A percentile compares a stretch with the other conserved stretches of the same genome.
phyloP scores from a whole-genome alignment of 2,329 filamentous ascomycete genomes.

The Clonostachys chloroleuca region DNA sequence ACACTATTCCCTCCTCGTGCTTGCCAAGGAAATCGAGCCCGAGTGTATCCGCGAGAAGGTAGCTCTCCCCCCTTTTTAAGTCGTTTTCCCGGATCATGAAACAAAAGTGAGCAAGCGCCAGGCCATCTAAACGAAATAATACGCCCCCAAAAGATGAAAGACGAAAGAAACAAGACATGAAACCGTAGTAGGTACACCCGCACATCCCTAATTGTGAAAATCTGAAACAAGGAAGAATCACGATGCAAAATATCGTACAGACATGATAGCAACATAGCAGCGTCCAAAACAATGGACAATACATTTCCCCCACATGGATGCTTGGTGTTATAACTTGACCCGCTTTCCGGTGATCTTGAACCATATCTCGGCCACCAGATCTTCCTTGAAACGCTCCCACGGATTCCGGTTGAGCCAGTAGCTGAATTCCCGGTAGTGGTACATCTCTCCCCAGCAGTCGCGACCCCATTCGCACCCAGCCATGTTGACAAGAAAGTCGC shows the following conservation, averaged over 20 bases:
- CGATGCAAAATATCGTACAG: neutral
- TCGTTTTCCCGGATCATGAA: no score
- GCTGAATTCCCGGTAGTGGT: conserved; percentile 87
- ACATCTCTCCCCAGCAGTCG: conserved; percentile 98
- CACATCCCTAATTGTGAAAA: neutral
- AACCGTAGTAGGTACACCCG: neutral
- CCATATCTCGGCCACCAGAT: conserved; percentile 56
- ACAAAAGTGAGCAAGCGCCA: no score
- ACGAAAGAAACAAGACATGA: neutral
- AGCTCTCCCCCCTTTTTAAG: no score
- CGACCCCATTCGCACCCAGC: conserved; percentile 95
- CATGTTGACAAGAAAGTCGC: conserved; percentile 97
- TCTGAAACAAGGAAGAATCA: neutral
- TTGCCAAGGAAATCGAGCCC: no score
- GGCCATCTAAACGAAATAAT: no score
- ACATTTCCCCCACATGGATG: neutral
- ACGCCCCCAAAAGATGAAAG: no score
- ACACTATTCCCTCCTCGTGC: no score
- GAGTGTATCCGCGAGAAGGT: no score
- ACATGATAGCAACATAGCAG: no score
- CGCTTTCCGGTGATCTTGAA: conserved; percentile 59
- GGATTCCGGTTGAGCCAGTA: conserved; percentile 80
- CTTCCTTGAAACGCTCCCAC: conserved; percentile 75
- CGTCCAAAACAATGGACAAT: neutral
- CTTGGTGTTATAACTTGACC: conserved; percentile 43